These are phyloP conservation scores for Scutellaria barbata DNA, from an alignment of 257 asterid species.

Conservation along the genomic window DNA sequence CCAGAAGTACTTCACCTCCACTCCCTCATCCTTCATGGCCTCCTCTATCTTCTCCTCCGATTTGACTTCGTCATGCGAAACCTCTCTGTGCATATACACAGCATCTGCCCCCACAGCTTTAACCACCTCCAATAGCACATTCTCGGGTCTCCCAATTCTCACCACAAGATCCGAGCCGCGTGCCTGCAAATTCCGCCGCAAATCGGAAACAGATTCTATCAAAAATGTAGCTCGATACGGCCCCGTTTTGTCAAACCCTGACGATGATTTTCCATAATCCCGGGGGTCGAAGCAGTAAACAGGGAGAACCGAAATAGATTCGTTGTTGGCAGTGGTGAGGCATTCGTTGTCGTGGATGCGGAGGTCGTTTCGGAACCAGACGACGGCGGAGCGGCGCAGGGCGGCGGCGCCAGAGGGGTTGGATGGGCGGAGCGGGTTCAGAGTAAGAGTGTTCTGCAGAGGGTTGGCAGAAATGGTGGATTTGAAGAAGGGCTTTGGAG, in stretches of 20 bases:
- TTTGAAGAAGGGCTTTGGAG: constrained; percentile 49
- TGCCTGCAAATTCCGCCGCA: constrained; percentile 65
- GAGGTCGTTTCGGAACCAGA: constrained; percentile 98
- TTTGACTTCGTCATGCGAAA: constrained; percentile 79
- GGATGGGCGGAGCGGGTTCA: constrained; percentile 73
- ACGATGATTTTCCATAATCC: constrained; percentile 85
- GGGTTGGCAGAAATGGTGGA: constrained; percentile 70
- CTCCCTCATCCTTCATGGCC: constrained; percentile 83
- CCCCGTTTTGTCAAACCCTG: constrained; percentile 91
- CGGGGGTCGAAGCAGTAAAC: constrained; percentile 96
- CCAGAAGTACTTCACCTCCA: constrained; percentile 91
- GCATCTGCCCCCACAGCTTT: constrained; percentile 91
- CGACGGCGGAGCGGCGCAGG: constrained; percentile 74
- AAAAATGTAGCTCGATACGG: constrained; percentile 78
- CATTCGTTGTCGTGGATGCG: constrained; percentile 93
- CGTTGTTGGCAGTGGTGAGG: constrained; percentile 79
- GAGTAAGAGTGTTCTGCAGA: constrained; percentile 54
- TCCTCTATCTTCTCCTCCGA: constrained; percentile 88
- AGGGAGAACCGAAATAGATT: constrained; percentile 79
- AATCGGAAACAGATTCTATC: constrained; percentile 75
- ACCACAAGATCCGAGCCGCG: constrained; percentile 96
- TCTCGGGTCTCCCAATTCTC: constrained; percentile 87
- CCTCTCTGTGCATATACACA: constrained; percentile 86
- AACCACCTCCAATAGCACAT: constrained; percentile 75
- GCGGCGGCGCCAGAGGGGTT: constrained; percentile 76